Percentiles rank a stretch among this genome's conserved stretches.
Evolutionary conservation across 2,329 filamentous ascomycete species (phyloP).

Genomic region (Periconia macrospinosa): DNA sequence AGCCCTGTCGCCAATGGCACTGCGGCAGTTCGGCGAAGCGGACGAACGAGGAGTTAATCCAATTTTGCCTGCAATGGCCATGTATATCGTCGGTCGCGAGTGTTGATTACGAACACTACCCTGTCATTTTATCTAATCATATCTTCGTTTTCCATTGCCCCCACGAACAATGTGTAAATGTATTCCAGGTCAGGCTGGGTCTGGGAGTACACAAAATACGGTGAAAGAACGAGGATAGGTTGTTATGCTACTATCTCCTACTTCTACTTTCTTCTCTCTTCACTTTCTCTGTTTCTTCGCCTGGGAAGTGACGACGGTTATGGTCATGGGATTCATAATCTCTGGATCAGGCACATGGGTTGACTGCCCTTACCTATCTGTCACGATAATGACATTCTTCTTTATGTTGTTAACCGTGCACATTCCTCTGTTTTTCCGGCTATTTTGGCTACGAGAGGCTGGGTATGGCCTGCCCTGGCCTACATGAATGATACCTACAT

Average conservation of each 20-base stretch:
- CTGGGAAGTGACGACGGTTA: no score
- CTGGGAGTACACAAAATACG: not conserved
- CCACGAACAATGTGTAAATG: not conserved
- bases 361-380: no score
- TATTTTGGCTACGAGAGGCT: no score
- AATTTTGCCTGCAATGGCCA: not conserved
- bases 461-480: no score
- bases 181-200: not conserved
- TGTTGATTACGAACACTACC: not conserved
- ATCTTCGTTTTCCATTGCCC: no score
- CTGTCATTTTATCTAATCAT: not conserved
- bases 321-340: no score
- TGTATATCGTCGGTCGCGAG: not conserved
- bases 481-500: no score
- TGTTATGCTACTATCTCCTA: not conserved
- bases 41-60: conserved; percentile 8
- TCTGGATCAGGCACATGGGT: no score
- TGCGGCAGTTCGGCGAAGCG: conserved; percentile 7
- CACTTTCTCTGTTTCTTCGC: no score
- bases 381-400: no score
- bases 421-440: no score
- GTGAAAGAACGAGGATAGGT: not conserved
- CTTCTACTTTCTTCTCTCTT: not conserved
- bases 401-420: no score
- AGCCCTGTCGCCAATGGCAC: conserved; percentile 8